phyloP scores from a whole-genome alignment of 2,329 filamentous ascomycete species.

The Amesomyces nigricolor region DNA sequence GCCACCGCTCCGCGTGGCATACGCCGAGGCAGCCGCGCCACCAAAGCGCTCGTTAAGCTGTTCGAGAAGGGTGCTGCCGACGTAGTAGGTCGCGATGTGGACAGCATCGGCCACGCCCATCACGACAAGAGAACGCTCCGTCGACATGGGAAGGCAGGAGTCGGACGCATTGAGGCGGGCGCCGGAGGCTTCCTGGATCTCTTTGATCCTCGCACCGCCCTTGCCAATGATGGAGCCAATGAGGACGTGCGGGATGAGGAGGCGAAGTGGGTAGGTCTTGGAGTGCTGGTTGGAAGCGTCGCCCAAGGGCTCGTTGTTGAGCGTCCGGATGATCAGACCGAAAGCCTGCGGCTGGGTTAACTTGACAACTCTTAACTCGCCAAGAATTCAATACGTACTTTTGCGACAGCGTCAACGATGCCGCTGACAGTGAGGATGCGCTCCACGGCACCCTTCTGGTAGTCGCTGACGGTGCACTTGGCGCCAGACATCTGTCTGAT shows the following conservation, averaged over 20 bases:
- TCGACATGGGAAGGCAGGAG: constrained; percentile 86
- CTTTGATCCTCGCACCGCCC: constrained; percentile 88
- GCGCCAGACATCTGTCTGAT: constrained; percentile 92
- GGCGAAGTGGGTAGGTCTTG: constrained; percentile 93
- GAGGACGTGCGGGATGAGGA: constrained; percentile 92
- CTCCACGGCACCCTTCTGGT: constrained; percentile 93
- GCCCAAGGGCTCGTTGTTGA: constrained; percentile 93
- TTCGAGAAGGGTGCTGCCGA: constrained; percentile 94
- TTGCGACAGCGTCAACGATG: constrained; percentile 91
- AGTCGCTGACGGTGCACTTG: constrained; percentile 98
- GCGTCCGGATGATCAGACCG: constrained; percentile 92
- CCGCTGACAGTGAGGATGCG: constrained; percentile 96
- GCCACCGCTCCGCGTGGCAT: constrained; percentile 88
- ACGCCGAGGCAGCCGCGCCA: constrained; percentile 92
- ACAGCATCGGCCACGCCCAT: constrained; percentile 97
- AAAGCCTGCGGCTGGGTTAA: constrained; percentile 64
- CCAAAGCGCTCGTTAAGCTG: constrained; percentile 96
- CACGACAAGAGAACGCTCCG: constrained; percentile 94
- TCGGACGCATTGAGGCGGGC: constrained; percentile 95
- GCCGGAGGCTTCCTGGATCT: constrained; percentile 97
- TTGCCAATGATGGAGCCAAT: constrained; percentile 99
- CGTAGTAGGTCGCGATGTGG: constrained; percentile 98
- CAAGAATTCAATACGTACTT: constrained; percentile 50
- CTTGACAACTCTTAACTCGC: not conserved
- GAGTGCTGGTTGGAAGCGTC: constrained; percentile 85